Base-by-base conservation (phyloP, 208 protist species). In the Acanthamoeba royreba region DNA sequence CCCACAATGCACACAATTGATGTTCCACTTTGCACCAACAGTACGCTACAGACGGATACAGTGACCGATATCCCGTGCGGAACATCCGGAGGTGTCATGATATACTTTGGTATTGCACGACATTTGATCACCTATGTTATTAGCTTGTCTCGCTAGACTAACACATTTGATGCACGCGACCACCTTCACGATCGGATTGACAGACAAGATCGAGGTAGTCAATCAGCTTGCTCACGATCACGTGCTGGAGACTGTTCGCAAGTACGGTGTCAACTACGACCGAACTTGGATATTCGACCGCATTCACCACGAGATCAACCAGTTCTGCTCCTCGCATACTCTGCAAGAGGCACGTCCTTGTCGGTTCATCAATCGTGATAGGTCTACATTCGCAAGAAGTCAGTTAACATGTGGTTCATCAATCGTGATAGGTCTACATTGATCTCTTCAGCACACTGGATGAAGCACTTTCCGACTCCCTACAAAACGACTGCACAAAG, bases 271-370 rank as follows among this genome's bases (percentile, higher is more conserved):
- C 31, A 83, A 93, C 46, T 93, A 93, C 45, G 89, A 93, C 33
- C 19, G 38, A 0, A 79, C 66, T 9, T 93, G 89, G 83, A 69
- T 89, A 5, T 89, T 89, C 31, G 83, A 89, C 19, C 31, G 38
- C 4, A 89, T 89, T 25, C 83, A 89, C 31, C 89, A 93, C 69
- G 89, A 93, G 66, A 93, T 93, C 89, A 93, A 93, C 33, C 89
- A 93, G 66, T 93, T 93, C 22, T 93, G 89, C 46, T 85, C 66
- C n/a, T 55, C 66, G 4, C 58, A 83, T 43, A 69, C 45, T 31
- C 69, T 93, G 46, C 89, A 93, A 31, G 89, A 93, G 58, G 74
- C 47, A n/a, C 31, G 25, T 28, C 55, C 15, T 28, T 63, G 25
- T 19, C 49, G 49, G 9, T 55, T 55, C 13, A 19, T 55, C 13